phyloP scores from a whole-genome alignment of 2,329 filamentous ascomycete species.

The Fusarium sp. region DNA sequence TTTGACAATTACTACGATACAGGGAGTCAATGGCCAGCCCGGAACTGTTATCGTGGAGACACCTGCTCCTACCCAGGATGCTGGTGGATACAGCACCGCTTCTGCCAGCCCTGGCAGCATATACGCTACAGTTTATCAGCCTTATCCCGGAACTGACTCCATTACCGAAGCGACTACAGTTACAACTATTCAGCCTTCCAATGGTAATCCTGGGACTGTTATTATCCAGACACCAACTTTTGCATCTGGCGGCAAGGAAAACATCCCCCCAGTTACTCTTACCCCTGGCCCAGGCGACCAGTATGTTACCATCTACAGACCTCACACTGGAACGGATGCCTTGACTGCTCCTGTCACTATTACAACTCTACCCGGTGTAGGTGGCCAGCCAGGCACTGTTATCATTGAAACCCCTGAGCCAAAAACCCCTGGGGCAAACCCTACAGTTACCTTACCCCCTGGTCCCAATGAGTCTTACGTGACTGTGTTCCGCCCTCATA shows the following conservation, averaged over 20 bases:
- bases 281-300: slow-evolving; percentile 6
- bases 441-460: slow-evolving; percentile 26
- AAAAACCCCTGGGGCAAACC: slow-evolving; percentile 3
- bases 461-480: slow-evolving; percentile 26
- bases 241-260: slow-evolving; percentile 4
- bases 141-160: slow-evolving; percentile 19
- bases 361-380: slow-evolving; percentile 9
- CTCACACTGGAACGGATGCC: slow-evolving; percentile 16
- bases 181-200: slow-evolving; percentile 19
- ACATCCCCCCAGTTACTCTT: slow-evolving; percentile 22
- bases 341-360: slow-evolving; percentile 25
- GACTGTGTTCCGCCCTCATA: slow-evolving; percentile 25
- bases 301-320: slow-evolving; percentile 28
- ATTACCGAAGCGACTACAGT: slow-evolving; percentile 26
- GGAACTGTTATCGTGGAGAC: neutral
- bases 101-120: neutral
- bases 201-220: slow-evolving; percentile 21
- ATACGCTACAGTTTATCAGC: slow-evolving; percentile 21
- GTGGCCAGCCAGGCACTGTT: slow-evolving; percentile 25
- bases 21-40: neutral
- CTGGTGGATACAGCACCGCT: neutral
- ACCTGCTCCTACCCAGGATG: neutral
- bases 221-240: slow-evolving; percentile 29
- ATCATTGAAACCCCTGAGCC: slow-evolving; percentile 25
- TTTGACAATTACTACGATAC: neutral